A percentile compares a stretch with the other conserved stretches of the same genome.
Evolutionary conservation across 2,329 filamentous ascomycete genomes (phyloP).

Genomic region (Pyricularia sp.): DNA sequence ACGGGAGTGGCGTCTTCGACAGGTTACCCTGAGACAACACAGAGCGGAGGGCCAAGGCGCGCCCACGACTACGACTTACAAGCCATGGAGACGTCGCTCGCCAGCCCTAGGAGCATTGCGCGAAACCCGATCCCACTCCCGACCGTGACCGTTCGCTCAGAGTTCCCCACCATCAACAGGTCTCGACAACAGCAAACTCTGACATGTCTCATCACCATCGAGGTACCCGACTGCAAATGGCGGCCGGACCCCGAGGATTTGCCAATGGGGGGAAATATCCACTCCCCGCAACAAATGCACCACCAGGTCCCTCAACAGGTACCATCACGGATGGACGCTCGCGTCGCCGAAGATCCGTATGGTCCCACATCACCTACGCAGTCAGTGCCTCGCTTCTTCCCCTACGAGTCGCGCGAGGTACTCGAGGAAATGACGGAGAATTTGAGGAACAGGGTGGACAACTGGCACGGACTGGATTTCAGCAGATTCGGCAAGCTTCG

Average conservation of each 20-base stretch:
- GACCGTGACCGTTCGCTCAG: conserved; percentile 87
- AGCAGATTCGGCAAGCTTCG: conserved; percentile 86
- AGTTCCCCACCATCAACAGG: conserved; percentile 88
- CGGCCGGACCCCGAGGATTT: conserved; percentile 75
- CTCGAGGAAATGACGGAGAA: conserved; percentile 81
- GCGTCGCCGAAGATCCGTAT: conserved; percentile 20
- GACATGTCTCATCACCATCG: conserved; percentile 87
- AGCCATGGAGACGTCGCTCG: conserved; percentile 82
- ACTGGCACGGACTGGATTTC: conserved; percentile 96
- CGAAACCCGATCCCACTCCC: conserved; percentile 87
- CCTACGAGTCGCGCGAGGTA: conserved; percentile 67
- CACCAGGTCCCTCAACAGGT: conserved; percentile 23
- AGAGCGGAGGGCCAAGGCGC: conserved; percentile 55
- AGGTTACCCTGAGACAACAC: conserved; percentile 70
- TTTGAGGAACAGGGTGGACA: conserved; percentile 77
- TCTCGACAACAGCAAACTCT: conserved; percentile 91
- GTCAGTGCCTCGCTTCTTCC: conserved; percentile 47
- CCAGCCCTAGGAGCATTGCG: conserved; percentile 60
- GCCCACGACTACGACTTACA: conserved; percentile 94
- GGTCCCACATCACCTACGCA: conserved; percentile 15
- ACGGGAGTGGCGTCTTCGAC: conserved; percentile 67
- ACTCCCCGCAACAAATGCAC: conserved; percentile 25
- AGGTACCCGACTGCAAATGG: conserved; percentile 91
- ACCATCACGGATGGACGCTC: conserved; percentile 45
- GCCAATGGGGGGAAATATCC: conserved; percentile 37